phyloP scores from a whole-genome alignment of 2,329 filamentous ascomycete genomes.

The Pseudogymnoascus pannorum region DNA sequence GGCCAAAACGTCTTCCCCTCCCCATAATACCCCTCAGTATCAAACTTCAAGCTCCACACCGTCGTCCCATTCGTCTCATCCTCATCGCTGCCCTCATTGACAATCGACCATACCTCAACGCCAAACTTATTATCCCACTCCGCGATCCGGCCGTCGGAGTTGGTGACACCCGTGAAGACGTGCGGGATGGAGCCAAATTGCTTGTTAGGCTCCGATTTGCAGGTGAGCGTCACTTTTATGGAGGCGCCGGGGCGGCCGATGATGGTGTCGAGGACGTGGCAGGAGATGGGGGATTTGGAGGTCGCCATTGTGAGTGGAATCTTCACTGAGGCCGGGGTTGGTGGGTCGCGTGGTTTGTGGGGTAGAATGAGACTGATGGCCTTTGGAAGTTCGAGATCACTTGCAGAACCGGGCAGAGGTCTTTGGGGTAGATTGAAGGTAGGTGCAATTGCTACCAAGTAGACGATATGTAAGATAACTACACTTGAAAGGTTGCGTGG shows the following conservation, averaged over 20 bases:
- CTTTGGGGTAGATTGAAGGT: not conserved
- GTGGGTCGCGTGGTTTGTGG: not conserved
- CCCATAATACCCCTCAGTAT: slow-evolving; percentile 66
- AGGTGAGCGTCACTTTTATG: slow-evolving; percentile 49
- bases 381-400: not conserved
- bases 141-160: slow-evolving; percentile 68
- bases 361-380: not conserved
- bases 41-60: slow-evolving; percentile 64
- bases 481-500: not conserved
- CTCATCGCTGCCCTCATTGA: slow-evolving; percentile 2
- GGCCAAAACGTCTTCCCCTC: slow-evolving; percentile 51
- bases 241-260: slow-evolving; percentile 59
- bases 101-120: slow-evolving; percentile 1
- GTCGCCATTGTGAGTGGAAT: slow-evolving; percentile 8
- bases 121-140: slow-evolving; percentile 46
- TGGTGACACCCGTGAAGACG: slow-evolving; percentile 60
- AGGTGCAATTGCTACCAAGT: not conserved
- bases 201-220: slow-evolving; percentile 25
- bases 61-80: slow-evolving; percentile 25
- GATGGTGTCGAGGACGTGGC: slow-evolving; percentile 80
- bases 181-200: slow-evolving; percentile 30
- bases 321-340: not conserved
- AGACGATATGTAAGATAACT: not conserved
- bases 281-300: slow-evolving; percentile 60
- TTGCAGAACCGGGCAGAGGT: not conserved